Conservation (phyloP, 352 stramenopile genomes). For the Phytophthora podocarpi region DNA sequence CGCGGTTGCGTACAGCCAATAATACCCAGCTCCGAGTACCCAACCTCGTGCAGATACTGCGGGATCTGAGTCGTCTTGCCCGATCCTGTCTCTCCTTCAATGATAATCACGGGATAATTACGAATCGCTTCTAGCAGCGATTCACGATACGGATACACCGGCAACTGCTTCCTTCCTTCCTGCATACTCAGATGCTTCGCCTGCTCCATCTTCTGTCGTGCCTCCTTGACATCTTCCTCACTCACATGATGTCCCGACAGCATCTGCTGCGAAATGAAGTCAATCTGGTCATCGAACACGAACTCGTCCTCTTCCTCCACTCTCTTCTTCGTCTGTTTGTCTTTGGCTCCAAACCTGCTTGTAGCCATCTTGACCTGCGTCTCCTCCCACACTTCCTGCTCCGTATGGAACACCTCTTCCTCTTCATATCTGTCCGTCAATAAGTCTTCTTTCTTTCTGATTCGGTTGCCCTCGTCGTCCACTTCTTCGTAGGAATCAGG, state of each 20-base stretch:
- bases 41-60: slow-evolving; percentile 97
- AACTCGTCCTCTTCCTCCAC: slow-evolving; percentile 93
- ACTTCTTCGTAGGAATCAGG: slow-evolving; percentile 96
- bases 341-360: slow-evolving; percentile 64
- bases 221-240: slow-evolving; percentile 76
- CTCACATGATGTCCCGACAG: slow-evolving; percentile 85
- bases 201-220: slow-evolving; percentile 72
- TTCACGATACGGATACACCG: slow-evolving; percentile 98
- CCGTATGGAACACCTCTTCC: slow-evolving; percentile 92
- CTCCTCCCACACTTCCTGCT: slow-evolving; percentile 99
- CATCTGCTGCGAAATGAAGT: slow-evolving; percentile 97
- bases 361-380: slow-evolving; percentile 93
- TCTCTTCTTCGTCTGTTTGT: slow-evolving; percentile 50
- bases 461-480: slow-evolving; percentile 87
- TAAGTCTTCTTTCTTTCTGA: slow-evolving; percentile 92
- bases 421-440: slow-evolving; percentile 95
- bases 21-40: slow-evolving; percentile 96
- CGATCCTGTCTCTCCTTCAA: slow-evolving; percentile 93
- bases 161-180: slow-evolving; percentile 94
- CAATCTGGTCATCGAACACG: slow-evolving; percentile 98
- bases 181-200: slow-evolving; percentile 95
- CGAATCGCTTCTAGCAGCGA: slow-evolving; percentile 97
- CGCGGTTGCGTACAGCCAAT: slow-evolving; percentile 96
- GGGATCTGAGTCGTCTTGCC: slow-evolving; percentile 99
- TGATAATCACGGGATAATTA: slow-evolving; percentile 91